Evolutionary conservation across 2,329 filamentous ascomycete genomes (phyloP), one percentile per base, ranked within the genome.

Genomic region (Ustulina deusta): DNA sequence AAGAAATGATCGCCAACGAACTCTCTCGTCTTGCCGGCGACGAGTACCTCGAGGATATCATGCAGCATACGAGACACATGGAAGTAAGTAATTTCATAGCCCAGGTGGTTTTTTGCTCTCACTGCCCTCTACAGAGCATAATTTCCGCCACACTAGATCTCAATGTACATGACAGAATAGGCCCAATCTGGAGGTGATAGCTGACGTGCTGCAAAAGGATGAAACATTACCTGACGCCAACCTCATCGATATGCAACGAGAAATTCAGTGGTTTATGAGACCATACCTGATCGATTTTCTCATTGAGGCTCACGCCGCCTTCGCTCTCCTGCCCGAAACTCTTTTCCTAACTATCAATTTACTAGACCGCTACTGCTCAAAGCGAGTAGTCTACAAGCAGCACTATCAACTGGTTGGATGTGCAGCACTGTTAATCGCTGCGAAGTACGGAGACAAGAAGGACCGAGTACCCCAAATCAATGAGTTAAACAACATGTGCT

Each of bases 181-280:
- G 25, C 29, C 6, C 2, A n/a, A 10, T 44, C 1, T 32, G n/a
- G 36, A 6, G 20, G 6, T 49, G 25, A 15, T 52, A 36, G 42
- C 74, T 75, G 51, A 75, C 67, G 32, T 13, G n/a, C 7, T 54
- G 27, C 1, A 22, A 56, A 60, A 88, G 87, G 88, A 91, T 76
- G 92, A 97, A 82, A 98, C 96, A 32, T 85, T 98, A 72, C 93
- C 96, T 61, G 96, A 99, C 81, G 95, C 97, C 79, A 95, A 95
- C 80, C 94, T 97, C 40, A 99, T 99, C 80, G 96, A 99, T 80
- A 97, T 98, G 81, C 96, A 99, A 82, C 94, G 94, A 73, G 96
- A 99, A 86, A 98, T 99, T 71, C 94, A 98, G 79, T 99, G 96
- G 96, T 98, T 97, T 83, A 99, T 99, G 96, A 87, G 96, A 76